These are phyloP conservation scores for Hemisphaericaspora nanyangensis DNA, from an alignment of 805 yeast genomes.

Conservation along the genomic window DNA sequence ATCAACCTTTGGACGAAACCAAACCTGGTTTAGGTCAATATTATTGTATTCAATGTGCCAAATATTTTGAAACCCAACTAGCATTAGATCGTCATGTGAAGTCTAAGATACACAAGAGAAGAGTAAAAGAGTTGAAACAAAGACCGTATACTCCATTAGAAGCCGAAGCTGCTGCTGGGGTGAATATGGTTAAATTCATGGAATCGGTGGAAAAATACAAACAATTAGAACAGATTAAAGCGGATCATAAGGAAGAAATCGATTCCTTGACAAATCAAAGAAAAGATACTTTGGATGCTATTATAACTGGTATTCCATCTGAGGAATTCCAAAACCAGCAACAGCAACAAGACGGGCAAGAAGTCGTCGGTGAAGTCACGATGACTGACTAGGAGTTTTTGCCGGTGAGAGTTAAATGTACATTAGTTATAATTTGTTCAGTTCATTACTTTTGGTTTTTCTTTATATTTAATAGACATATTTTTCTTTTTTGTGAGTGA, in stretches of 20 bases:
- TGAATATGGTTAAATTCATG: conserved; percentile 63
- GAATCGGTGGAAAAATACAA: conserved; percentile 60
- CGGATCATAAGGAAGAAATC: conserved; percentile 43
- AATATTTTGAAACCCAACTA: conserved; percentile 75
- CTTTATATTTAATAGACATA: not conserved
- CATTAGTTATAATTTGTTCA: conserved; percentile 1
- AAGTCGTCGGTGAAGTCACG: conserved; percentile 11
- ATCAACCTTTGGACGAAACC: conserved; percentile 84
- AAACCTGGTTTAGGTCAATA: conserved; percentile 93
- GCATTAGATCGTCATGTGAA: conserved; percentile 71
- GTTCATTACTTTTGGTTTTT: conserved; percentile 1
- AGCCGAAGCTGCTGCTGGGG: conserved; percentile 88
- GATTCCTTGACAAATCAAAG: conserved; percentile 30
- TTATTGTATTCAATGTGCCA: conserved; percentile 92
- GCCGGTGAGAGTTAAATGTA: not conserved
- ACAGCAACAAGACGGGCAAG: conserved; percentile 5
- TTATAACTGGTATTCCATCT: conserved; percentile 27
- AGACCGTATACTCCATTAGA: conserved; percentile 87
- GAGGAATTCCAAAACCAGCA: conserved; percentile 15
- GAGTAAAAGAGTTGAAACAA: conserved; percentile 68
- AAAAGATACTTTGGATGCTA: conserved; percentile 37
- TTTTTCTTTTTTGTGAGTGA: not conserved
- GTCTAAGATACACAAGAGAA: conserved; percentile 80
- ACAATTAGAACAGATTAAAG: conserved; percentile 34
- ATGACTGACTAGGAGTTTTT: conserved; percentile 14